These are phyloP conservation scores for Xylaria sp. DNA, from an alignment of 2,329 filamentous ascomycete species.

Conservation along the genomic window DNA sequence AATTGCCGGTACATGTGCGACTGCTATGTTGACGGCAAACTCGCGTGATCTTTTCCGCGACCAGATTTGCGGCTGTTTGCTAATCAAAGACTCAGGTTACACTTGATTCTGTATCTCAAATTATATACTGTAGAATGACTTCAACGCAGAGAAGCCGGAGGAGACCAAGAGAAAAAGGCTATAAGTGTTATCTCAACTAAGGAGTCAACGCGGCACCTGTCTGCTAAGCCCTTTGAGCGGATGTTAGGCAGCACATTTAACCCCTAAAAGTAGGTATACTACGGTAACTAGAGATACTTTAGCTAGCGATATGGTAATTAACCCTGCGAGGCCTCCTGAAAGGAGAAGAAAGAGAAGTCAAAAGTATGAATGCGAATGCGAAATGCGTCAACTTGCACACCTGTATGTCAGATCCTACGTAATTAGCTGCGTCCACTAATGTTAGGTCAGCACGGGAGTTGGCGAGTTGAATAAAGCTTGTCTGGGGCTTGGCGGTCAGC, in stretches of 20 bases:
- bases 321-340: conserved; percentile 20
- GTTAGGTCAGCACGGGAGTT: not conserved
- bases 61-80: not conserved
- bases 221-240: not conserved
- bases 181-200: too few species aligned
- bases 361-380: conserved; percentile 17
- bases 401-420: not conserved
- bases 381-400: not conserved
- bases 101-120: not conserved
- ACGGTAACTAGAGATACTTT: not conserved
- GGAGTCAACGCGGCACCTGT: too few species aligned
- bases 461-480: conserved; percentile 26
- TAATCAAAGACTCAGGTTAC: not conserved
- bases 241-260: not conserved
- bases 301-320: not conserved
- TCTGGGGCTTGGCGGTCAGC: conserved; percentile 24
- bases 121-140: not conserved
- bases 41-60: not conserved
- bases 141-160: too few species aligned
- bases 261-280: not conserved
- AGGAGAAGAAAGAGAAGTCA: not conserved
- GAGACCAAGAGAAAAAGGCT: too few species aligned
- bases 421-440: not conserved
- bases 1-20: not conserved
- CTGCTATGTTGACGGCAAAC: not conserved